Percentiles rank a stretch among this genome's conserved stretches.
Evolutionary conservation across 495 filamentous ascomycete genomes (phyloP).

Genomic region (Mycothermus thermophilus): DNA sequence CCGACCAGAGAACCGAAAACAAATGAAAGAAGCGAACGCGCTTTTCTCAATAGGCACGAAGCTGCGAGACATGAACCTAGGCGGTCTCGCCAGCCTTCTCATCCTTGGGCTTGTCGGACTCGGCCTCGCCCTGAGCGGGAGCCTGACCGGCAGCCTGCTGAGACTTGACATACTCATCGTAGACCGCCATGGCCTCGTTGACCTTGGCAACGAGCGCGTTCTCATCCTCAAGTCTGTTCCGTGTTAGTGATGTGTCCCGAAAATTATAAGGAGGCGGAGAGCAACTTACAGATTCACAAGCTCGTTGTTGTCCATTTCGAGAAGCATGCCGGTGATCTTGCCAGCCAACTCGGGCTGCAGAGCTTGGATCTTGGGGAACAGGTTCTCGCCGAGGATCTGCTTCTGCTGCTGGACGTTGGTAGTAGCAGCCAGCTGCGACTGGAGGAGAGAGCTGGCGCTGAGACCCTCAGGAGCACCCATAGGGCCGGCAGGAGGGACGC

Average conservation of each 20-base stretch:
- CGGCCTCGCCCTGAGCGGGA: slow-evolving; percentile 18
- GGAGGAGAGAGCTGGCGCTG: slow-evolving; percentile 29
- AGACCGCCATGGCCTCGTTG: slow-evolving; percentile 88
- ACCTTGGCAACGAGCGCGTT: slow-evolving; percentile 85
- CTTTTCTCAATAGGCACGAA: not conserved
- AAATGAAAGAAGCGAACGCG: slow-evolving; percentile 12
- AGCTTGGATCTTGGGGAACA: slow-evolving; percentile 93
- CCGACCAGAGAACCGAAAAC: slow-evolving; percentile 15
- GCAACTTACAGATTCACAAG: slow-evolving; percentile 82
- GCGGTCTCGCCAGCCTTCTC: slow-evolving; percentile 46
- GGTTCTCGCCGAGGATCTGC: slow-evolving; percentile 91
- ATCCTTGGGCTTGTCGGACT: slow-evolving; percentile 35
- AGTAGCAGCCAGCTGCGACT: slow-evolving; percentile 34
- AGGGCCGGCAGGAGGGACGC: slow-evolving; percentile 10
- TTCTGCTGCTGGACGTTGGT: slow-evolving; percentile 68
- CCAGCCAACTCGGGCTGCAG: slow-evolving; percentile 90
- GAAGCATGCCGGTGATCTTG: slow-evolving; percentile 98
- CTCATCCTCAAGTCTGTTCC: slow-evolving; percentile 70
- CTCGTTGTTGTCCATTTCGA: slow-evolving; percentile 97
- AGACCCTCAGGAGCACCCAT: slow-evolving; percentile 20
- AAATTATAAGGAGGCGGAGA: not conserved
- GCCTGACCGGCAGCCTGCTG: slow-evolving; percentile 22
- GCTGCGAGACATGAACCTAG: slow-evolving; percentile 17
- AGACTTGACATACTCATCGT: slow-evolving; percentile 95
- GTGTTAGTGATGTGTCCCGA: slow-evolving; percentile 14